Evolutionary conservation across 2,329 filamentous ascomycete species (phyloP), one percentile per base, ranked within the genome.

Genomic region (Volutella citrinella): DNA sequence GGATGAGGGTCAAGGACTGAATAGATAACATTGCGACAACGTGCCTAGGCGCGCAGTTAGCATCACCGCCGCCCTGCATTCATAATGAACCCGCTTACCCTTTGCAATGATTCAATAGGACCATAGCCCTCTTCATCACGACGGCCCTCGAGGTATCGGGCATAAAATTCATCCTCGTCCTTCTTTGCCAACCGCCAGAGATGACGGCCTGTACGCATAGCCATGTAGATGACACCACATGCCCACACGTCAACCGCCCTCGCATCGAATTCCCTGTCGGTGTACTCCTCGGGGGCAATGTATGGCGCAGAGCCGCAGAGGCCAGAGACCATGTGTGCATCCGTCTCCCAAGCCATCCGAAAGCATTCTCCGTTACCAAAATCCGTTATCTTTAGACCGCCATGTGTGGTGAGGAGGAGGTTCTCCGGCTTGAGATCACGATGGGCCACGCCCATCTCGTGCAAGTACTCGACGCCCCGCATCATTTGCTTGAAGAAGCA

Each of bases 401-500:
- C 93, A 46, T 90, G 87, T 1, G 87, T 93, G 5, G 93, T 98
- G 36, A 98, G 74, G 1, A 98, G 80, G 10, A 98, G 74, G 51
- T 98, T 98, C 63, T 98, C 93, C 1, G 93, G 93, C 64, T 98
- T 98, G 27, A 98, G 69, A 55, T 98, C 93, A 43, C 93, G 86
- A 61, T 98, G 93, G 10, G 93, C 91, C 17, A 98, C 93, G 36
- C 93, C 93, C 93, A 97, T 98, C 59, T 97, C 91, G 65, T 98
- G 93, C 70, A 98, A 89, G 62, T 98, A 98, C 64, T 97, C 91
- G 32, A 98, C 93, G 43, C 93, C 93, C 37, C 93, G 87, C 91
- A 98, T 97, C 64, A 97, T 82, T 64, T 98, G 93, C 68, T 97
- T 95, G 74, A 98, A 98, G 63, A 93, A 94, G 66, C 93, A 98